Base-by-base conservation (phyloP, 2,329 filamentous ascomycete species). In the Setomelanomma holmii region DNA sequence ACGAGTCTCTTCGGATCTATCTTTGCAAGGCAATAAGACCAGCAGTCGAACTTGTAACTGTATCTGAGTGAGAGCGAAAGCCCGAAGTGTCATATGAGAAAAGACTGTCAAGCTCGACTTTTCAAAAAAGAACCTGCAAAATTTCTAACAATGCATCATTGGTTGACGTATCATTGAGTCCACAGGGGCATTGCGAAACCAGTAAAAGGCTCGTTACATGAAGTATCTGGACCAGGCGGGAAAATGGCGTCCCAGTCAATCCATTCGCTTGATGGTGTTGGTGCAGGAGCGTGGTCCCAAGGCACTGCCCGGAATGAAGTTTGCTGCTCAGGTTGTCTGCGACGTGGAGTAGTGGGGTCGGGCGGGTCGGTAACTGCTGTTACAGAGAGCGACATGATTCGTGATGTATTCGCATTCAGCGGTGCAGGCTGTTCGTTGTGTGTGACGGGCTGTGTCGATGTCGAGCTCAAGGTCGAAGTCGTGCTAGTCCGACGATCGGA, bases 201-300 rank as follows among this genome's bases (percentile, higher is more conserved):
- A 17, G 46, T 14, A n/a, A 36, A 40, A 22, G 35, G 14, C 30
- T 53, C 53, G 17, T 45, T 38, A 14, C 39, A 33, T 5, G 21
- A 40, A 1, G 34, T 5, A 23, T 55, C 54, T 6, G 45, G n/a
- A 14, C 10, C 61, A 2, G 51, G 42, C 19, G 62, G 54, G 33
- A 69, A 66, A 1, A 60, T 39, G 19, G 43, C 51, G 30, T 61
- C 54, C 64, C 64, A 69, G 20, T 67, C 57, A 21, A 68, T 65
- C 30, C 56, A 36, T 7, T 36, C 34, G 34, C 34, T 36, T n/a
- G 34, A 16, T 2, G 34, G 34, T 4, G 34, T 36, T 36, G 12
- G 34, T 16, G 34, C 16, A 17, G 34, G 34, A n/a, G 34, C 14
- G 14, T n/a, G 14, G 6, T 36, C 34, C 16, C 34, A 16, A 7